A percentile compares a stretch with the other conserved stretches of the same genome.
Conservation (phyloP, 2,329 filamentous ascomycete genomes). For the Colletotrichum brevisporum region DNA sequence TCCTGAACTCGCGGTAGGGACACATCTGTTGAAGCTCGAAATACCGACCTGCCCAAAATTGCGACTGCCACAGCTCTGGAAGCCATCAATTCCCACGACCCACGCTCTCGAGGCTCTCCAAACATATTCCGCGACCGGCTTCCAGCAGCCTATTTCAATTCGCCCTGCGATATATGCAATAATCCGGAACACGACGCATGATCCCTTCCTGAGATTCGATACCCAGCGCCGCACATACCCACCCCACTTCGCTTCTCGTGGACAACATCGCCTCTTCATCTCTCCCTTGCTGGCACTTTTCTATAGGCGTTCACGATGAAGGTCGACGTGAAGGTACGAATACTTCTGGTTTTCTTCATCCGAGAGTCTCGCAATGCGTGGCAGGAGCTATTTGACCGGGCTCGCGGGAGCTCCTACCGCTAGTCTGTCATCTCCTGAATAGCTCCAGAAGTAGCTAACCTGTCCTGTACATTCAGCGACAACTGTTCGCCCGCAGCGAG, state of each 20-base stretch:
- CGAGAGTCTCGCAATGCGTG: not conserved
- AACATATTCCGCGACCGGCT: slow-evolving; percentile 34
- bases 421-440: slow-evolving; percentile 26
- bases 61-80: slow-evolving; percentile 41
- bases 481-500: slow-evolving; percentile 83
- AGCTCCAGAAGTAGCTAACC: slow-evolving; percentile 26
- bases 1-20: slow-evolving; percentile 40
- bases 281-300: slow-evolving; percentile 34
- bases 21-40: slow-evolving; percentile 43
- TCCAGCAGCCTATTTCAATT: slow-evolving; percentile 31
- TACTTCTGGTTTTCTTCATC: not conserved
- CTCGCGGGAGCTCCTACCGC: slow-evolving; percentile 14
- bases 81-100: slow-evolving; percentile 41
- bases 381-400: not conserved
- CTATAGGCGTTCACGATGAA: slow-evolving; percentile 38
- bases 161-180: not conserved
- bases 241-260: slow-evolving; percentile 39
- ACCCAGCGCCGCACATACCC: slow-evolving; percentile 29
- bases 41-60: slow-evolving; percentile 41
- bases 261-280: slow-evolving; percentile 29
- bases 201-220: slow-evolving; percentile 17
- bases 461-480: slow-evolving; percentile 51
- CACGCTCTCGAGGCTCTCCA: slow-evolving; percentile 23
- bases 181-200: slow-evolving; percentile 25
- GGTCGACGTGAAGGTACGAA: slow-evolving; percentile 41